Conservation (phyloP, 345 rosid species). For the Aquilaria malaccensis region DNA sequence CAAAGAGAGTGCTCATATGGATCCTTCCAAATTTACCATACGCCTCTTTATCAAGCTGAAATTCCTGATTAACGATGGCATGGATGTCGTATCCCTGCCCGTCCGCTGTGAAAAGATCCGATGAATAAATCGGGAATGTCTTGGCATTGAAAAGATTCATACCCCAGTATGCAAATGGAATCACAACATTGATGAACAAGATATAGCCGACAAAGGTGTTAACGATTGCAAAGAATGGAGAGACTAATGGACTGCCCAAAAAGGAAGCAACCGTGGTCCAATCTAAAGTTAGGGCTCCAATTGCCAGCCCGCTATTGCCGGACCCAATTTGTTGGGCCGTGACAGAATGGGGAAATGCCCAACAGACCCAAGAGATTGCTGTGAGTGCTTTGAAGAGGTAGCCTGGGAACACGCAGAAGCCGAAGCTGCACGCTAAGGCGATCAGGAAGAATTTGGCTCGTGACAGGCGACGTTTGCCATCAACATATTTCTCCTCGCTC, state of each 20-base stretch:
- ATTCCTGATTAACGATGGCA: constrained; percentile 20
- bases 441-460: constrained; percentile 35
- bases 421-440: constrained; percentile 31
- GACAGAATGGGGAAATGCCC: constrained; percentile 31
- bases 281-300: constrained; percentile 33
- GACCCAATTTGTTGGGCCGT: constrained; percentile 43
- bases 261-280: constrained; percentile 35
- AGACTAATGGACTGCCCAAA: constrained; percentile 33
- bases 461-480: constrained; percentile 17
- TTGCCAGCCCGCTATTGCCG: constrained; percentile 29
- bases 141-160: constrained; percentile 24
- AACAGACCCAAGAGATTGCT: constrained; percentile 37
- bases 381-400: constrained; percentile 30
- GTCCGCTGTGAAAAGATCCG: constrained; percentile 25
- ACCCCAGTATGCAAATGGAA: constrained; percentile 33
- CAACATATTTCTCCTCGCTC: constrained; percentile 12
- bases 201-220: constrained; percentile 33
- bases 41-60: constrained; percentile 24
- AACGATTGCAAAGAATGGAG: constrained; percentile 36
- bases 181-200: constrained; percentile 23
- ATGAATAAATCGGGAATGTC: constrained; percentile 30
- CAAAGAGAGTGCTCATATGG: constrained; percentile 39
- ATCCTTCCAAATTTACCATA: constrained; percentile 24
- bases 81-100: constrained; percentile 22
- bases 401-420: constrained; percentile 32